Evolutionary conservation across 148 eudicot genomes (phyloP).

Genomic region (Heliosperma pusillum): DNA sequence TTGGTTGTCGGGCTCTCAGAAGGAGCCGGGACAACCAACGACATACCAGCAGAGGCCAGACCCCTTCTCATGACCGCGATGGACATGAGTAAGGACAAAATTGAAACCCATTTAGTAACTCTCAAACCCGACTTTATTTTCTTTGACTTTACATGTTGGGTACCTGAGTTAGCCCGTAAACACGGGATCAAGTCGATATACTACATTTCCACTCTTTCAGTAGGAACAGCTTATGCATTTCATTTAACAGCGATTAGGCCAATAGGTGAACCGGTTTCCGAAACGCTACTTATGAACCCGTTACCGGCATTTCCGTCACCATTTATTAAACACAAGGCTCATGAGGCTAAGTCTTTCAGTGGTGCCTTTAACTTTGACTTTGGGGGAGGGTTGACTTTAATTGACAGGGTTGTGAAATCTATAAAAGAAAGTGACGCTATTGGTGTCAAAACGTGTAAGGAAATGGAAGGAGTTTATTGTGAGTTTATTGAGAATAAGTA

Average conservation of each 20-base stretch:
- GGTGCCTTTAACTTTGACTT: background rate
- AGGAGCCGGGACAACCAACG: constrained; percentile 3
- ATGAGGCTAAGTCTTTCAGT: constrained; percentile 11
- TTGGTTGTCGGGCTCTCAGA: constrained; percentile 18
- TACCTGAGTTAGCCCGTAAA: constrained; percentile 33
- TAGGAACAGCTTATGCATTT: constrained; percentile 3
- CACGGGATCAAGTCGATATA: constrained; percentile 25
- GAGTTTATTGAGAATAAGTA: constrained; percentile 18
- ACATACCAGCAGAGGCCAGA: constrained; percentile 2
- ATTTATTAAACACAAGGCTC: background rate
- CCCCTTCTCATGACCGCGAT: constrained; percentile 34
- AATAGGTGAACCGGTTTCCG: background rate
- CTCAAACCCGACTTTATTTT: constrained; percentile 35
- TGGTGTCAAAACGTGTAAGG: constrained; percentile 28
- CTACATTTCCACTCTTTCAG: constrained; percentile 12
- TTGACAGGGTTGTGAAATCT: background rate
- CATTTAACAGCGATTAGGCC: background rate
- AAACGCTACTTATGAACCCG: constrained; percentile 16
- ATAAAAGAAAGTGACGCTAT: constrained; percentile 15
- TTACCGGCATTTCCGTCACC: constrained; percentile 12
- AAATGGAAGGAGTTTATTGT: constrained; percentile 29
- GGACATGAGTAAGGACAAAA: constrained; percentile 26
- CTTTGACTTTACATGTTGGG: constrained; percentile 42
- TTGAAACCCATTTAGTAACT: constrained; percentile 22
- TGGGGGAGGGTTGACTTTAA: constrained; percentile 6